Base-by-base conservation (phyloP, 2,329 filamentous ascomycete species). In the Aspergillaceae sp. region DNA sequence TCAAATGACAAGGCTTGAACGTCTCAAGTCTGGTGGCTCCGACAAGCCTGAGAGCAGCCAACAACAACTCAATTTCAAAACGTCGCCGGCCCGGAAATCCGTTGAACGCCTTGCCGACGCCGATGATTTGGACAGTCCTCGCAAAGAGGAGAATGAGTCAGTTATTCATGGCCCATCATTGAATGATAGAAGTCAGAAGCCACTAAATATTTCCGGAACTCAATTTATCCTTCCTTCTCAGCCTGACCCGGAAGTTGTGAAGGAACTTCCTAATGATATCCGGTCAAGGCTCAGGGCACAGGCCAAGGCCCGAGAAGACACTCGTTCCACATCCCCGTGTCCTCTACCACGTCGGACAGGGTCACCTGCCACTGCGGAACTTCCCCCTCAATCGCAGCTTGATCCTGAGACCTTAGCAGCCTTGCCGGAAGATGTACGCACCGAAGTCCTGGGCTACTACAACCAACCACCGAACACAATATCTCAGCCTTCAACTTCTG, bases 1-100 rank as follows among this genome's bases (percentile, higher is more conserved):
- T 1, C 91, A 96, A 62, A 86, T 97, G 81, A 92, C 89, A 9
- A 96, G 89, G 64, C 75, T 98, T 3, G 89, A 96, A 56, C 81
- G 85, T 0, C 70, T 92, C 57, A 94, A 87, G 42, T 42, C 66
- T 58, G 60, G 68, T 10, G 58, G 74, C 2, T 58, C 66, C 1
- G 70, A 76, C n/a, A 77, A 54, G 32, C 65, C 74, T 1, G 82
- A 89, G 44, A 80, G 86, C 50, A 94, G 88, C 57, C 91, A 97
- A 64, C 83, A 78, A 52, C 83, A 79, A 42, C 73, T 97, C 19
- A 80, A 77, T 33, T 96, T 96, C 69, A 82, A 80, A 45, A 48
- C 51, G 11, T 63, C 67, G 57, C 53, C 60, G 56, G 52, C 57
- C 59, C 47, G 52, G 37, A 62, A 57, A 40, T 57, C 51, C 28